These are phyloP conservation scores for Phytophthora vignae DNA, from an alignment of 352 stramenopile genomes.

Conservation along the genomic window DNA sequence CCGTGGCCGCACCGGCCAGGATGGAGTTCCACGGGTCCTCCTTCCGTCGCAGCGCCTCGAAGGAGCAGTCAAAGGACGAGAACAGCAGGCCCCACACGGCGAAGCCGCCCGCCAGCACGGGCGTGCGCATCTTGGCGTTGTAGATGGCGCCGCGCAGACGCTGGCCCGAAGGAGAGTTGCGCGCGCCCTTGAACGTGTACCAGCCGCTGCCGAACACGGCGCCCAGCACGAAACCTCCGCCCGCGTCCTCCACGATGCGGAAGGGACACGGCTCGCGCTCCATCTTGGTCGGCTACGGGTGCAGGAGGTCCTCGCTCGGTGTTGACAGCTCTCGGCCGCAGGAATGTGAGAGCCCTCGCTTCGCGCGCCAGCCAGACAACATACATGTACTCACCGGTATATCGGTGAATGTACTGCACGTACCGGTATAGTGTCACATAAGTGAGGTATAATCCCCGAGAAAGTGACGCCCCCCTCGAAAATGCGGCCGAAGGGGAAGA, in stretches of 20 bases:
- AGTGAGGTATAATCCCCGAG: no score
- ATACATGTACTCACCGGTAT: no score
- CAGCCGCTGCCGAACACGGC: constrained; percentile 95
- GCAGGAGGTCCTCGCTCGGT: background rate
- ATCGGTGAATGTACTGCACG: no score
- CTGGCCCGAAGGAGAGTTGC: constrained; percentile 94
- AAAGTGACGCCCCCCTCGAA: background rate
- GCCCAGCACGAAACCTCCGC: constrained; percentile 97
- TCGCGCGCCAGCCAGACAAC: no score
- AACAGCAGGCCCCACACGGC: constrained; percentile 98
- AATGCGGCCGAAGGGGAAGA: constrained; percentile 2
- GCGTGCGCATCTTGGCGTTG: constrained; percentile 95
- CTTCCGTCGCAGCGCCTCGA: constrained; percentile 97
- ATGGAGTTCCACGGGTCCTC: constrained; percentile 99
- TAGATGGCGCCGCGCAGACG: constrained; percentile 92
- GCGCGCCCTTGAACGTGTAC: constrained; percentile 96
- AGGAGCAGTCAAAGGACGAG: constrained; percentile 97
- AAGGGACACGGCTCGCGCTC: constrained; percentile 98
- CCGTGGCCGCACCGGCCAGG: constrained; percentile 95
- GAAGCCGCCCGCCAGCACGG: constrained; percentile 94
- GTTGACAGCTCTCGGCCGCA: background rate
- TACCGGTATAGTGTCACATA: no score
- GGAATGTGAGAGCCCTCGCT: background rate
- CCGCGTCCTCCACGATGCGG: constrained; percentile 98
- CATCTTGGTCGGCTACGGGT: constrained; percentile 36